These are phyloP conservation scores for Hydnomerulius pinastri DNA, from an alignment of 768 basidiomycete species.

Conservation along the genomic window DNA sequence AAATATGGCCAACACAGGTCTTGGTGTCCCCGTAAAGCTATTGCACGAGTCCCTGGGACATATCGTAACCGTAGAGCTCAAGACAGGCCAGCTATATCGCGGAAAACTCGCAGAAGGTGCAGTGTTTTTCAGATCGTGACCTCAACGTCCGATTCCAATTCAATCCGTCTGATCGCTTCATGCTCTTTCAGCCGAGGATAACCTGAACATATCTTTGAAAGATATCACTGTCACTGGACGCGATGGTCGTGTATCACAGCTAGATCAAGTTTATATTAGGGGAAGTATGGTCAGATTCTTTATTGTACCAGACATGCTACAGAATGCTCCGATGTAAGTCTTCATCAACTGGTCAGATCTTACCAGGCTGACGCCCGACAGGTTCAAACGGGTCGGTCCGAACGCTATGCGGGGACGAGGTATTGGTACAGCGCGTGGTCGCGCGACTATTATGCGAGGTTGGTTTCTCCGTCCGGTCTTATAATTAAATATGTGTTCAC, in stretches of 20 bases:
- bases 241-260: slow-evolving; percentile 97
- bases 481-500: slow-evolving; percentile 19
- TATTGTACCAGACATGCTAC: slow-evolving; percentile 99
- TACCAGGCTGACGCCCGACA: slow-evolving; percentile 34
- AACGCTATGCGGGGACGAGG: slow-evolving; percentile 98
- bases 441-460: slow-evolving; percentile 99
- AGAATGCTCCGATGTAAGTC: slow-evolving; percentile 96
- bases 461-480: slow-evolving; percentile 32
- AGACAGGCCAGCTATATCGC: slow-evolving; percentile 95
- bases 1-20: slow-evolving; percentile 51
- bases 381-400: slow-evolving; percentile 98
- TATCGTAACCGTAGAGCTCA: slow-evolving; percentile 96
- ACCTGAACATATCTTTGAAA: slow-evolving; percentile 92
- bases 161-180: slow-evolving; percentile 20
- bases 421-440: slow-evolving; percentile 98
- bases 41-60: slow-evolving; percentile 97
- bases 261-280: slow-evolving; percentile 98
- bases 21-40: slow-evolving; percentile 95
- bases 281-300: slow-evolving; percentile 99
- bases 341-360: neutral
- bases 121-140: slow-evolving; percentile 18
- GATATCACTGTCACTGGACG: slow-evolving; percentile 98
- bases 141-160: neutral
- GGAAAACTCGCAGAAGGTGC: slow-evolving; percentile 97
- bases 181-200: slow-evolving; percentile 84